Percentiles rank a stretch among this genome's conserved stretches.
These are phyloP conservation scores for Persicaria maculosa DNA, from an alignment of 148 eudicot genomes.

Conservation along the genomic window DNA sequence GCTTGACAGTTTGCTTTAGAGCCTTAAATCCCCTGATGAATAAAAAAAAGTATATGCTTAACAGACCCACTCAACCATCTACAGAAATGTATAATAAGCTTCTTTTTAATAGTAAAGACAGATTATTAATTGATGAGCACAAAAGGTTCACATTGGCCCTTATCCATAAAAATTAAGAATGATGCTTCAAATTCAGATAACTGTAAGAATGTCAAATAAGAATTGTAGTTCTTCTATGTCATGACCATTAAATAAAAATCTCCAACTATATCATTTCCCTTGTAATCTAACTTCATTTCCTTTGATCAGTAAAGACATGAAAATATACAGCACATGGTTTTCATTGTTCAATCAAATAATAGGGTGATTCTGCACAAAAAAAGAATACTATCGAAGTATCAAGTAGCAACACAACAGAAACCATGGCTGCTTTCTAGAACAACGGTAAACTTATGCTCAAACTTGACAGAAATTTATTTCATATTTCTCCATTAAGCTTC, in stretches of 20 bases:
- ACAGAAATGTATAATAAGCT: neutral
- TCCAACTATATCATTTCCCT: neutral
- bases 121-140: neutral
- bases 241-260: neutral
- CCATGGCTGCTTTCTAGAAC: neutral
- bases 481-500: neutral
- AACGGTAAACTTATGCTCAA: neutral
- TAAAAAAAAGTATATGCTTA: neutral
- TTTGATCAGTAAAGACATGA: neutral
- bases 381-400: neutral
- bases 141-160: neutral
- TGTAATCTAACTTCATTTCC: neutral
- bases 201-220: too few relatives aligned
- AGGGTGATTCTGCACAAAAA: neutral
- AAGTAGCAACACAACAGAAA: neutral
- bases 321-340: neutral
- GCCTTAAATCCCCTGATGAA: constrained; percentile 82
- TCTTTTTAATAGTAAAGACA: neutral
- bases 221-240: neutral
- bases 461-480: neutral
- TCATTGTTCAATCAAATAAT: neutral
- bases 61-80: neutral
- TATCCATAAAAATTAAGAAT: neutral
- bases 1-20: constrained; percentile 84
- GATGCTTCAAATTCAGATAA: neutral